Conservation (phyloP, 352 stramenopile species). For the Globisporangium alternatum region DNA sequence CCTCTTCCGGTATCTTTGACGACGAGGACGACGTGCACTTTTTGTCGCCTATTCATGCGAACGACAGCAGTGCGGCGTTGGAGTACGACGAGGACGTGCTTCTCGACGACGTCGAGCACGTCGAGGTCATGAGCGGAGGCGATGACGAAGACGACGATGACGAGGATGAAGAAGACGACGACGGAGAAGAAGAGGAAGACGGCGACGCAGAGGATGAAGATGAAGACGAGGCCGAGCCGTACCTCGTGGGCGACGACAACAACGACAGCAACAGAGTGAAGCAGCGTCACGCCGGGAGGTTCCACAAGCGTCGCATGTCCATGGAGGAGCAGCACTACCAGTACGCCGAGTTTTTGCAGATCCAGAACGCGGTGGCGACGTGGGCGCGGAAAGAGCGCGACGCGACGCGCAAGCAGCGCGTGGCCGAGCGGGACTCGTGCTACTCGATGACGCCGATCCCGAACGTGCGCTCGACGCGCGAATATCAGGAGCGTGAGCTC, state of each 20-base stretch:
- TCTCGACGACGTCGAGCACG: slow-evolving; percentile 26
- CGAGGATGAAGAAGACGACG: slow-evolving; percentile 24
- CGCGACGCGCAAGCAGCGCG: slow-evolving; percentile 30
- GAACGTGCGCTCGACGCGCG: slow-evolving; percentile 31
- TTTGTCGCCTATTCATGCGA: slow-evolving; percentile 32
- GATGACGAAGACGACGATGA: slow-evolving; percentile 34
- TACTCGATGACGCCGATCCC: slow-evolving; percentile 32
- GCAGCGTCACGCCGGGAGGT: not conserved
- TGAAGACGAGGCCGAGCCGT: slow-evolving; percentile 28
- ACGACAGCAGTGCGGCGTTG: slow-evolving; percentile 12
- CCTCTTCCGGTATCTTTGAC: slow-evolving; percentile 9
- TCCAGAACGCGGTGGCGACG: slow-evolving; percentile 47
- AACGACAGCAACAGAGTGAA: not conserved
- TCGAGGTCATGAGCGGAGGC: not conserved
- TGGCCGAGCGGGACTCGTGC: slow-evolving; percentile 32
- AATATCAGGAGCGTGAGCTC: slow-evolving; percentile 43
- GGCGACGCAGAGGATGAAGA: slow-evolving; percentile 22
- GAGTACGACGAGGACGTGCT: slow-evolving; percentile 29
- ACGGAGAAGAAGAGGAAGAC: slow-evolving; percentile 42
- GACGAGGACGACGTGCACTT: slow-evolving; percentile 53
- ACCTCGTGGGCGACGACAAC: slow-evolving; percentile 28
- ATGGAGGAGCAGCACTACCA: slow-evolving; percentile 53
- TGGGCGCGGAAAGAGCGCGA: slow-evolving; percentile 53
- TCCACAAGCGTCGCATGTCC: slow-evolving; percentile 29
- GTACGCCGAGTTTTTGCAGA: slow-evolving; percentile 48